Conservation (phyloP, 352 stramenopile species). For the Phytophthora boehmeriae region DNA sequence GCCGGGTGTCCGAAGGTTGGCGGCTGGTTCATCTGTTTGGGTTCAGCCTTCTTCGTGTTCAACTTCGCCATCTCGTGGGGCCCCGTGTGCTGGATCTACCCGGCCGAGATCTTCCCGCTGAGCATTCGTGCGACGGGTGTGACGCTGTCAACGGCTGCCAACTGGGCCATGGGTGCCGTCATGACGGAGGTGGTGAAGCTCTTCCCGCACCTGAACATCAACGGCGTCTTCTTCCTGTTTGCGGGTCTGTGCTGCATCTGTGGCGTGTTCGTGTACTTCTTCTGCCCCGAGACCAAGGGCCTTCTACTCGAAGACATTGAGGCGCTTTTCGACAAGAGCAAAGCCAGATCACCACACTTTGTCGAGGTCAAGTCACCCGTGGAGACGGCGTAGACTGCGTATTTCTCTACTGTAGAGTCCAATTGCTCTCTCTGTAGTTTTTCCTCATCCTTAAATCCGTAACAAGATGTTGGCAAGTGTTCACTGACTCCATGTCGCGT, state of each 20-base stretch:
- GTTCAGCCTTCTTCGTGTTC: slow-evolving; percentile 19
- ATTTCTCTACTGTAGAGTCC: background rate
- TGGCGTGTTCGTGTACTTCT: slow-evolving; percentile 51
- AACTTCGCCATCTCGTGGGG: slow-evolving; percentile 22
- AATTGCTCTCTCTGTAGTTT: background rate
- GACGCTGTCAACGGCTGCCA: slow-evolving; percentile 47
- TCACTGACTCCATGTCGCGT: no score
- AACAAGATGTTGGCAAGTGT: no score
- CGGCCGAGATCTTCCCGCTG: slow-evolving; percentile 20
- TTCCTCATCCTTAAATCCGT: background rate
- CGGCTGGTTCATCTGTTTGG: slow-evolving; percentile 17
- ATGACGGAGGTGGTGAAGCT: slow-evolving; percentile 25
- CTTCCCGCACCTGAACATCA: slow-evolving; percentile 24
- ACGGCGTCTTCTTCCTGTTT: slow-evolving; percentile 29
- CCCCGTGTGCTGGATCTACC: slow-evolving; percentile 23
- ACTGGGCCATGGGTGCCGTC: slow-evolving; percentile 40
- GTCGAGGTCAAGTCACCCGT: slow-evolving; percentile 22
- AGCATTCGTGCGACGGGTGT: slow-evolving; percentile 46
- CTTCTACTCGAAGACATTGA: slow-evolving; percentile 20
- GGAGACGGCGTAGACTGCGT: slow-evolving; percentile 6
- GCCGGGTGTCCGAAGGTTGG: slow-evolving; percentile 8
- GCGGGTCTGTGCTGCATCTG: slow-evolving; percentile 35
- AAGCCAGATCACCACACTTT: slow-evolving; percentile 18
- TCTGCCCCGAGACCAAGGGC: slow-evolving; percentile 31
- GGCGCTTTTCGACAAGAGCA: slow-evolving; percentile 17